Base-by-base conservation (phyloP, 2,329 filamentous ascomycete genomes). In the Curvularia eragrostidis region DNA sequence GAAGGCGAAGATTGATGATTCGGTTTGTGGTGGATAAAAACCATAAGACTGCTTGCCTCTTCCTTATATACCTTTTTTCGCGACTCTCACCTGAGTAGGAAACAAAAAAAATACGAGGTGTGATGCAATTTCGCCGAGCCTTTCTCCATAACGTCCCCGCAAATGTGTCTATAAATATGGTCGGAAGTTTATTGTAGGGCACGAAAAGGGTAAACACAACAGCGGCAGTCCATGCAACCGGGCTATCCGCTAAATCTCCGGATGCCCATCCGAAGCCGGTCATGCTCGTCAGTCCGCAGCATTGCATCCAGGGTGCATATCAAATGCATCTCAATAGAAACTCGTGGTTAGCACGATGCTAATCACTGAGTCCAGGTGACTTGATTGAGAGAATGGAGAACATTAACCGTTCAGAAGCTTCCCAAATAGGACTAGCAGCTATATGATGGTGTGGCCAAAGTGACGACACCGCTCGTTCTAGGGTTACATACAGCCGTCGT, bases 61-160 rank as follows among this genome's bases (percentile, higher is more conserved):
- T 15, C 46, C n/a, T 46, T 55, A 58, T 58, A 58, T 50, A 6
- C 50, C 36, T 30, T 13, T 15, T 12, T 36, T 51, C 26, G 41
- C 18, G 9, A 12, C 28, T 21, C 47, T 41, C n/a, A 50, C n/a
- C 44, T 15, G 21, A 19, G 47, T 38, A 9, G 6, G n/a, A n/a
- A n/a, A n/a, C n/a, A 24, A n/a, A 6, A 8, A 48, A 23, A 39
- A 48, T 48, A 48, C 47, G 47, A 48, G 47, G 9, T 1, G 23
- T 39, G 47, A 39, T 48, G 32, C 23, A 24, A 48, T 48, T 10
- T 24, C 15, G 32, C 47, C 47, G 32, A 48, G 19, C 13, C 5
- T 24, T 12, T 38, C 19, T 21, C 32, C 47, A 26, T 18, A 26
- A 6, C 5, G 32, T 15, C 32, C 5, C 47, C 21, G 47, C 32